Conservation (phyloP, 1,284 basidiomycete genomes). For the Ustilago esculenta region DNA sequence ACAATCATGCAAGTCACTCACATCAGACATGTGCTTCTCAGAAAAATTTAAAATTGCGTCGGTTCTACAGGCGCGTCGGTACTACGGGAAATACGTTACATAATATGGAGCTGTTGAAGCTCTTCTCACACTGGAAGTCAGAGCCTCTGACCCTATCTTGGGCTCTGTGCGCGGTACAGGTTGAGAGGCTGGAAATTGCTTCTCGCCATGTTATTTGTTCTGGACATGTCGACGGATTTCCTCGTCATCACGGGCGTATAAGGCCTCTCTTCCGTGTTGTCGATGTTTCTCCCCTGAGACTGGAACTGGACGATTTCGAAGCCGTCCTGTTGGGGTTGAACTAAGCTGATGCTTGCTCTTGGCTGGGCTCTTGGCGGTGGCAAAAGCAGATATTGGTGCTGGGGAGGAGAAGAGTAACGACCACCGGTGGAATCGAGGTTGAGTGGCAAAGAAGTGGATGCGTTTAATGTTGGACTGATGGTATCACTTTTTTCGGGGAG, state of each 20-base stretch:
- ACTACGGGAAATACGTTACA: no score
- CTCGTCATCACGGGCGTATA: slow-evolving; percentile 25
- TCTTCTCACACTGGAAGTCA: neutral
- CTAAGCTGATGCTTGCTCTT: slow-evolving; percentile 22
- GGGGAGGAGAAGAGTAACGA: slow-evolving; percentile 4
- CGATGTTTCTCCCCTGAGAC: neutral
- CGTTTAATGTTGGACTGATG: slow-evolving; percentile 7
- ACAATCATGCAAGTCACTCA: no score
- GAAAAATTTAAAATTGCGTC: no score
- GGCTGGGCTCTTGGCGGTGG: slow-evolving; percentile 27
- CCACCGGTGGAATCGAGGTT: slow-evolving; percentile 5
- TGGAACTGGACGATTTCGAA: slow-evolving; percentile 22
- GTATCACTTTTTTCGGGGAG: slow-evolving; percentile 4
- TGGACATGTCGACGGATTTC: slow-evolving; percentile 15
- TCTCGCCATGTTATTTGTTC: slow-evolving; percentile 19
- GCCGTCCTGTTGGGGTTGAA: slow-evolving; percentile 4
- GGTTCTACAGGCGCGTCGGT: no score
- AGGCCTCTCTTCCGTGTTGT: slow-evolving; percentile 8
- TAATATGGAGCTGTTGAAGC: slow-evolving; percentile 17
- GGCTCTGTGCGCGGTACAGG: neutral
- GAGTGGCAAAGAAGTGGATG: slow-evolving; percentile 8
- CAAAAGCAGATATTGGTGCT: slow-evolving; percentile 8
- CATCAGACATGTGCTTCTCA: no score
- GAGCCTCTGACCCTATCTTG: slow-evolving; percentile 1
- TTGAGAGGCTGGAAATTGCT: slow-evolving; percentile 18